Conservation (phyloP, 2,329 filamentous ascomycete species). For the Monilinia polystroma region DNA sequence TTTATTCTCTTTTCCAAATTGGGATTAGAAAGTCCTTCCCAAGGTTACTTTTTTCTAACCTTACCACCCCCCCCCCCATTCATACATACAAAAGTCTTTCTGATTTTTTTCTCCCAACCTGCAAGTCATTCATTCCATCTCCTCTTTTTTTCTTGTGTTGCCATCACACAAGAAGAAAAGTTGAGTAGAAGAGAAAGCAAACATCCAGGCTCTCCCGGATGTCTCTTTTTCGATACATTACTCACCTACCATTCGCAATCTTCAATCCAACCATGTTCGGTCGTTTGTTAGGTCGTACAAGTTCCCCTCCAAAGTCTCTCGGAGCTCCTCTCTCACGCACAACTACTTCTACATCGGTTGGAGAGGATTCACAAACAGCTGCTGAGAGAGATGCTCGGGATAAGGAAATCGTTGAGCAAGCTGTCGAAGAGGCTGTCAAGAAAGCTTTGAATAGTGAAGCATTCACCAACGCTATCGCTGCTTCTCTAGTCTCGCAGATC, state of each 20-base stretch:
- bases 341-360: not conserved
- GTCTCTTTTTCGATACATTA: conserved; percentile 25
- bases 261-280: conserved; percentile 24
- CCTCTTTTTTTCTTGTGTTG: conserved; percentile 13
- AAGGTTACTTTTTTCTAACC: not conserved
- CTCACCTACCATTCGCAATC: conserved; percentile 21
- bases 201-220: conserved; percentile 24
- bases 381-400: conserved; percentile 31
- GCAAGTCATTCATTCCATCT: conserved; percentile 10
- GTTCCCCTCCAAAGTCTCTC: conserved; percentile 24
- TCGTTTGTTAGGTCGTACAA: conserved; percentile 21
- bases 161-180: conserved; percentile 20
- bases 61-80: not conserved
- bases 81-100: not conserved
- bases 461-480: conserved; percentile 37
- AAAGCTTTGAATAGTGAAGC: conserved; percentile 33
- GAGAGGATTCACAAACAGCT: conserved; percentile 14
- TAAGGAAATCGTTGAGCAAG: conserved; percentile 31
- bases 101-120: not conserved
- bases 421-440: conserved; percentile 33
- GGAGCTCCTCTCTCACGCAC: conserved; percentile 11
- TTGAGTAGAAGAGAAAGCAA: conserved; percentile 16
- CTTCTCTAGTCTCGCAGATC: conserved; percentile 35
- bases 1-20: not conserved
- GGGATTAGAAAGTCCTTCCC: not conserved